Evolutionary conservation across 2,329 filamentous ascomycete species (phyloP), one percentile per base, ranked within the genome.

Genomic region (Claviceps paspali): DNA sequence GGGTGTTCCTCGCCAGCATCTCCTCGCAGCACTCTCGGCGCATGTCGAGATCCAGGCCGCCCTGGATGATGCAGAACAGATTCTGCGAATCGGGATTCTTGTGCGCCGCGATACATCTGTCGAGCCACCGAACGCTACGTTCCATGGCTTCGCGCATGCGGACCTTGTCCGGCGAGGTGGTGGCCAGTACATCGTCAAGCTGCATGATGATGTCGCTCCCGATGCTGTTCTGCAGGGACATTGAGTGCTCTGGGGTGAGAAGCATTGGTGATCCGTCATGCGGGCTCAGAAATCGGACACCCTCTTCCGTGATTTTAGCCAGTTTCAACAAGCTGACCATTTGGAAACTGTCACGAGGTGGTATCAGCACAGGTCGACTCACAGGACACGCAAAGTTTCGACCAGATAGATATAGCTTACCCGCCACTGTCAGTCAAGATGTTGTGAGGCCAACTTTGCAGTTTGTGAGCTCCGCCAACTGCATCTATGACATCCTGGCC

Each of bases 171-270:
- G 88, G 88, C 0, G 86, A 95, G 0, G 91, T 98, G 0, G 91
- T 96, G 22, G 86, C 88, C 36, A 98, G 81, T 11, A 98, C 92
- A 58, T 98, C 92, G 65, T 98, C 91, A 4, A 98, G 76, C 61
- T 98, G 92, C 92, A 98, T 98, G 47, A 96, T 95, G 49, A 98
- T 96, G 60, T 98, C 91, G 45, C 85, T 93, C 45, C 91, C 91
- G 51, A 98, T 98, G 38, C 81, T 88, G 60, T 98, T 96, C 56
- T 98, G 91, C 3, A 98, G 70, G 9, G 79, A 80, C 49, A 98
- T 95, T 1, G 91, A 96, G 63, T 96, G 88, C 57, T 98, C 92
- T 0, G 91, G 91, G 0, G 91, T 98, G 33, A 98, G 76, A 9
- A 98, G 76, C 91, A 98, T 96, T 6, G 88, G 88, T 2, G 77